Evolutionary conservation across 2,329 filamentous ascomycete species (phyloP).

Genomic region (Verticillium nonalfalfae): DNA sequence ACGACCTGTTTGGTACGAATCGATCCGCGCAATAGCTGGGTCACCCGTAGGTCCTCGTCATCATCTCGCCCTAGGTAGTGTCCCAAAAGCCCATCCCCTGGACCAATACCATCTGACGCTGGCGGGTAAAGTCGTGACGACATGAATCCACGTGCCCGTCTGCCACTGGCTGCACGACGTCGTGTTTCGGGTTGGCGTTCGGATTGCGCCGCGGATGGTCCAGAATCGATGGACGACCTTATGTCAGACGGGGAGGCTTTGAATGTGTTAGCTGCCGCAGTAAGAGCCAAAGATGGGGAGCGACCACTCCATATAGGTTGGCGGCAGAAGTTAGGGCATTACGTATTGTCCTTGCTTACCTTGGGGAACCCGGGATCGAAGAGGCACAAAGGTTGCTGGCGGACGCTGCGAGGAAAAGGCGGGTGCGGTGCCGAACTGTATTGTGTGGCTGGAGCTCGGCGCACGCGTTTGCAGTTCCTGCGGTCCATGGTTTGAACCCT

Average conservation of each 20-base stretch:
- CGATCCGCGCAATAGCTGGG: conserved; percentile 40
- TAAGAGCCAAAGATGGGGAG: background rate
- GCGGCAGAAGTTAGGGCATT: background rate
- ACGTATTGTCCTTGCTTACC: background rate
- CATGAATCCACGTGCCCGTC: background rate
- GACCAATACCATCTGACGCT: background rate
- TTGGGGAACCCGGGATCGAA: background rate
- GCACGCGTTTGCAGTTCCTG: background rate
- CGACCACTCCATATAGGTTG: background rate
- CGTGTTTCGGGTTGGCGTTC: background rate
- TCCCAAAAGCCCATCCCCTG: background rate
- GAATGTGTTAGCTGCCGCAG: background rate
- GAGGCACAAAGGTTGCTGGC: background rate
- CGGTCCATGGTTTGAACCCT: background rate
- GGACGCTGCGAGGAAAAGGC: conserved; percentile 4
- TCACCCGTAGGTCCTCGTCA: conserved; percentile 23
- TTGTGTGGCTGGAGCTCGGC: conserved; percentile 1
- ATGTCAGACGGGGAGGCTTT: background rate
- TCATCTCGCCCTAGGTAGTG: background rate
- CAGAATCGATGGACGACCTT: background rate
- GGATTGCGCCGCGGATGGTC: background rate
- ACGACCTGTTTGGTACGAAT: conserved; percentile 37
- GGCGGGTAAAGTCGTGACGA: background rate
- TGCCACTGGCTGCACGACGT: conserved; percentile 1
- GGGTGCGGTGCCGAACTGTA: conserved; percentile 11